phyloP scores from a whole-genome alignment of 345 rosid species.

The rapeseed (Brassica napus) region DNA sequence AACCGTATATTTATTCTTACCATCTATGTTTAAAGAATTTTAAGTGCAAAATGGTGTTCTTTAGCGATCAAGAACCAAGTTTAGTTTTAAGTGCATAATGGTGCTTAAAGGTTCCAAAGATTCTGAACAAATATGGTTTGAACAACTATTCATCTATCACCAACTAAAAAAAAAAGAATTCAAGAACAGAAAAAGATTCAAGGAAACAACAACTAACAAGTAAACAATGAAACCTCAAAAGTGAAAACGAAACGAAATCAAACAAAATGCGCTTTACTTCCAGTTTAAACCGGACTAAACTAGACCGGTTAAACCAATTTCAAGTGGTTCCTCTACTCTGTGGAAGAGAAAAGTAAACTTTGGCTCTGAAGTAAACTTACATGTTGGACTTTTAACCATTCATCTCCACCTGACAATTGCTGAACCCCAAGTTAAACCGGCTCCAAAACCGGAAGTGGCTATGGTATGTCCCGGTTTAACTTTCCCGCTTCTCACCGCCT shows the following conservation, averaged over 20 bases:
- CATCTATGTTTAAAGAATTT: neutral
- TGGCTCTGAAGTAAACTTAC: slow-evolving; percentile 25
- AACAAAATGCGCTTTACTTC: slow-evolving; percentile 31
- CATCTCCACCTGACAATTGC: slow-evolving; percentile 84
- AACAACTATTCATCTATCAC: neutral
- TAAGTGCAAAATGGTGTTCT: neutral
- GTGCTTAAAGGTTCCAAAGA: neutral
- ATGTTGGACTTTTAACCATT: slow-evolving; percentile 19
- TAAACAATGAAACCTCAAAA: slow-evolving; percentile 22
- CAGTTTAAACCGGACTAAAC: slow-evolving; percentile 19
- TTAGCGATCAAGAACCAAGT: neutral
- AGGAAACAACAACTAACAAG: slow-evolving; percentile 20
- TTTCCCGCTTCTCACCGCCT: slow-evolving; percentile 84
- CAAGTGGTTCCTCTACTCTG: slow-evolving; percentile 22
- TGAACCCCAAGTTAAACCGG: slow-evolving; percentile 96
- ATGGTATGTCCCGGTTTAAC: slow-evolving; percentile 77
- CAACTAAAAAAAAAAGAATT: neutral
- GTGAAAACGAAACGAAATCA: slow-evolving; percentile 16
- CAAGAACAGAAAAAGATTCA: neutral
- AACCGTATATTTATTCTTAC: neutral
- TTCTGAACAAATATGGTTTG: neutral
- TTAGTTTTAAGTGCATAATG: neutral
- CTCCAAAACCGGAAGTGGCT: slow-evolving; percentile 89
- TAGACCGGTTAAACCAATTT: slow-evolving; percentile 16
- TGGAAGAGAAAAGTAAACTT: slow-evolving; percentile 10